Conservation (phyloP, 352 stramenopile species). For the Heterotrichella gracilis region DNA sequence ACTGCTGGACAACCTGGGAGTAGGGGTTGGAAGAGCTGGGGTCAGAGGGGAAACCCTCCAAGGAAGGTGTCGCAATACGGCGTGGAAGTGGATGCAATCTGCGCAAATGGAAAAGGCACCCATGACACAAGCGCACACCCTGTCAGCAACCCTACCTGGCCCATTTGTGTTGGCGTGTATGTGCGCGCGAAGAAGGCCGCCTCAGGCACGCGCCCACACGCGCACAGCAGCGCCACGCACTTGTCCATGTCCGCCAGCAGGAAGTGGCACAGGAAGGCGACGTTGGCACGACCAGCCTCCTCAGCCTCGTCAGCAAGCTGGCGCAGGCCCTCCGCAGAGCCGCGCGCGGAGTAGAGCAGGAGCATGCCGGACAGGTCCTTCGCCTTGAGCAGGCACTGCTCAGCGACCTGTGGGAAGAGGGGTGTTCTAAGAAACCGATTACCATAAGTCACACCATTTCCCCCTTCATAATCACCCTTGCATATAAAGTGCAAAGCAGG, state of each 20-base stretch:
- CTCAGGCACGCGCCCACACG: constrained; percentile 67
- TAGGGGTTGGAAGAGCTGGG: too few species aligned
- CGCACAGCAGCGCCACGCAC: constrained; percentile 66
- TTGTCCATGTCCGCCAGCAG: constrained; percentile 63
- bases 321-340: constrained; percentile 55
- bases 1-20: constrained; percentile 68
- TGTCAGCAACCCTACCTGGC: too few species aligned
- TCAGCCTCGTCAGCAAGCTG: constrained; percentile 44
- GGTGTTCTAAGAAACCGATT: constrained; percentile 23
- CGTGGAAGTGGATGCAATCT: too few species aligned
- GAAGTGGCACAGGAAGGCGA: constrained; percentile 61
- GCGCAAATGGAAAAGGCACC: too few species aligned
- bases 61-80: too few species aligned
- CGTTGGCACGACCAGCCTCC: constrained; percentile 33
- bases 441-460: not conserved
- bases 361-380: constrained; percentile 75
- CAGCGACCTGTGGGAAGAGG: constrained; percentile 59
- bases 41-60: too few species aligned
- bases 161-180: constrained; percentile 70
- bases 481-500: not conserved
- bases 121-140: too few species aligned
- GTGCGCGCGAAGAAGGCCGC: constrained; percentile 87
- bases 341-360: constrained; percentile 70
- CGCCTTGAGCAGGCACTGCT: constrained; percentile 61
- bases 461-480: not conserved